These are phyloP conservation scores for Plenodomus lindquistii DNA, from an alignment of 2,329 filamentous ascomycete genomes.

Conservation along the genomic window DNA sequence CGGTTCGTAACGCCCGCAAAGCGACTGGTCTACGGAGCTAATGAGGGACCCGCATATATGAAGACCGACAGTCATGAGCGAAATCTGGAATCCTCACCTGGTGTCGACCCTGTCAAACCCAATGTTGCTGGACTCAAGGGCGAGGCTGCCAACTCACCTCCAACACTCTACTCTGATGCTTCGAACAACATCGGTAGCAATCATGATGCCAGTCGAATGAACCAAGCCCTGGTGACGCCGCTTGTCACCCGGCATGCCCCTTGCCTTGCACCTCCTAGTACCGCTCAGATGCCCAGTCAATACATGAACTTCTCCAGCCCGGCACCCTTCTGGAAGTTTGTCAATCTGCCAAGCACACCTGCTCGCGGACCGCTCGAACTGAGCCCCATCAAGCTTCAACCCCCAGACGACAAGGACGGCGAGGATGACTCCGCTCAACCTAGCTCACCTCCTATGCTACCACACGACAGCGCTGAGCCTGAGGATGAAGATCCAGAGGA, in stretches of 20 bases:
- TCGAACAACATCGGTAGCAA: conserved; percentile 35
- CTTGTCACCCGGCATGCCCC: conserved; percentile 75
- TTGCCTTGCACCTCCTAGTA: conserved; percentile 76
- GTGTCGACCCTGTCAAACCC: conserved; percentile 37
- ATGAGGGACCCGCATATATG: conserved; percentile 27
- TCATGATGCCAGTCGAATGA: conserved; percentile 31
- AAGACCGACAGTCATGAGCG: conserved; percentile 26
- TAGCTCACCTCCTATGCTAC: conserved; percentile 39
- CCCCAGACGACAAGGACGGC: conserved; percentile 34
- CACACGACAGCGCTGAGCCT: conserved; percentile 27
- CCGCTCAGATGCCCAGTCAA: conserved; percentile 78
- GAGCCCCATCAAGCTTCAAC: conserved; percentile 42
- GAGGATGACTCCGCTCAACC: conserved; percentile 39
- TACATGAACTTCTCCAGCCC: conserved; percentile 86
- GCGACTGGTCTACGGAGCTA: conserved; percentile 33
- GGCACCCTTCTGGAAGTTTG: conserved; percentile 87
- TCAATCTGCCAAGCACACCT: conserved; percentile 75
- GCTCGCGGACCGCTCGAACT: conserved; percentile 48
- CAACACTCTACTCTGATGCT: conserved; percentile 41
- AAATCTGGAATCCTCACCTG: conserved; percentile 36
- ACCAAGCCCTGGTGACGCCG: conserved; percentile 61
- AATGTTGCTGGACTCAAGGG: conserved; percentile 37
- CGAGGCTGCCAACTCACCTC: conserved; percentile 42
- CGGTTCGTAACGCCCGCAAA: conserved; percentile 42
- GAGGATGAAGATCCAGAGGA: conserved; percentile 36